phyloP scores from a whole-genome alignment of 164 flowering plant genomes.

The Umbellularia californica region DNA sequence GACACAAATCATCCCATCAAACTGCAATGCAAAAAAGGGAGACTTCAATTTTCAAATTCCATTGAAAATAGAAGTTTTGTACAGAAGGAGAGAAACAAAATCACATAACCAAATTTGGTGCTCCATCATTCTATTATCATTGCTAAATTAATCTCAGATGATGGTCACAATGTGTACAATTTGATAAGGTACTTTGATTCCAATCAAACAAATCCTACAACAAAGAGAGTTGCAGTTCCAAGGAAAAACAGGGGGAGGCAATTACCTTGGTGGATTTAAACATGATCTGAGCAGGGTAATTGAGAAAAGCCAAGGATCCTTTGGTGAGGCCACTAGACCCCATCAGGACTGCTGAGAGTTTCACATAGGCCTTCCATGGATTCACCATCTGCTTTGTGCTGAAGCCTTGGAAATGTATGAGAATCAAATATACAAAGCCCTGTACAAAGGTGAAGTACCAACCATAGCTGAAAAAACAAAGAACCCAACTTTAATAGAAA shows the following conservation, averaged over 20 bases:
- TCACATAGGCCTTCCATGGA: conserved; percentile 73
- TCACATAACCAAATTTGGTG: no score
- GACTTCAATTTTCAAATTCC: not conserved
- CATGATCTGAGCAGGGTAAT: conserved; percentile 94
- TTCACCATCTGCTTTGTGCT: conserved; percentile 82
- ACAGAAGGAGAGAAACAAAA: no score
- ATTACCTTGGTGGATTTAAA: conserved; percentile 91
- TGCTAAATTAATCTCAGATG: no score
- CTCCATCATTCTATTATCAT: no score
- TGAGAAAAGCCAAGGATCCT: conserved; percentile 86
- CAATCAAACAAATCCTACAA: no score
- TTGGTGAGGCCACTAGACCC: conserved; percentile 91
- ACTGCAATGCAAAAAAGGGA: not conserved
- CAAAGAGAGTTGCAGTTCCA: no score
- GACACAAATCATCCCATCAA: not conserved
- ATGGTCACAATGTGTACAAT: no score
- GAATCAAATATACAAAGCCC: conserved; percentile 59
- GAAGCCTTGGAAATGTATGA: conserved; percentile 79
- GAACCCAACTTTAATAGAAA: conserved; percentile 4
- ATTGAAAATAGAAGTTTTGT: not conserved
- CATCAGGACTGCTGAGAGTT: conserved; percentile 86
- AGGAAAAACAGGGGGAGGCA: no score
- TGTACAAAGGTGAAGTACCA: conserved; percentile 97
- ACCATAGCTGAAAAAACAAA: conserved; percentile 58
- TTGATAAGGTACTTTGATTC: no score